A percentile compares a stretch with the other conserved stretches of the same genome.
phyloP scores from a whole-genome alignment of 257 asterid species.

The Solanum etuberosum region DNA sequence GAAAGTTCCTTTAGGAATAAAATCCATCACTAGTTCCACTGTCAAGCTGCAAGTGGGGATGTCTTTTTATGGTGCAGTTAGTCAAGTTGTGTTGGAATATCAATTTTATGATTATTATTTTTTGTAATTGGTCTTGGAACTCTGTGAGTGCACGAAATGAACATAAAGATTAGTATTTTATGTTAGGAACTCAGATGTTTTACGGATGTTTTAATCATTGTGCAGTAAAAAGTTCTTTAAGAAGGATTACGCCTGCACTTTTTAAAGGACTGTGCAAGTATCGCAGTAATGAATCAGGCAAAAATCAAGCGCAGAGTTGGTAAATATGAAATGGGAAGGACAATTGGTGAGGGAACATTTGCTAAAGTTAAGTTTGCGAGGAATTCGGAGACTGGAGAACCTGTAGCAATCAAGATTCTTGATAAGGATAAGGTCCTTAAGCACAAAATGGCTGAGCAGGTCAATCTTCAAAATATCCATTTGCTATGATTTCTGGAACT shows the following conservation, averaged over 20 bases:
- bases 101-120: background rate
- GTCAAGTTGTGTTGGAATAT: background rate
- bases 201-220: background rate
- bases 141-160: background rate
- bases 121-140: background rate
- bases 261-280: background rate
- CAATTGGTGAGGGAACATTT: constrained; percentile 92
- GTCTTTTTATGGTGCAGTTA: background rate
- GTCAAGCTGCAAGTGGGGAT: background rate
- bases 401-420: constrained; percentile 78
- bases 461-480: constrained; percentile 3
- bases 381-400: constrained; percentile 67
- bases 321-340: constrained; percentile 84
- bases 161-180: background rate
- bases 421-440: constrained; percentile 91
- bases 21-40: background rate
- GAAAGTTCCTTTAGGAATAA: background rate
- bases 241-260: background rate
- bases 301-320: constrained; percentile 69
- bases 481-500: background rate
- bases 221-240: constrained; percentile 19
- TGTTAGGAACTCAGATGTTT: background rate
- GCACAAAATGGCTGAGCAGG: constrained; percentile 97
- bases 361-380: constrained; percentile 88
- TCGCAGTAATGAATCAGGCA: constrained; percentile 42